These are phyloP conservation scores for Boletus insuetus DNA, from an alignment of 768 basidiomycete species.

Conservation along the genomic window DNA sequence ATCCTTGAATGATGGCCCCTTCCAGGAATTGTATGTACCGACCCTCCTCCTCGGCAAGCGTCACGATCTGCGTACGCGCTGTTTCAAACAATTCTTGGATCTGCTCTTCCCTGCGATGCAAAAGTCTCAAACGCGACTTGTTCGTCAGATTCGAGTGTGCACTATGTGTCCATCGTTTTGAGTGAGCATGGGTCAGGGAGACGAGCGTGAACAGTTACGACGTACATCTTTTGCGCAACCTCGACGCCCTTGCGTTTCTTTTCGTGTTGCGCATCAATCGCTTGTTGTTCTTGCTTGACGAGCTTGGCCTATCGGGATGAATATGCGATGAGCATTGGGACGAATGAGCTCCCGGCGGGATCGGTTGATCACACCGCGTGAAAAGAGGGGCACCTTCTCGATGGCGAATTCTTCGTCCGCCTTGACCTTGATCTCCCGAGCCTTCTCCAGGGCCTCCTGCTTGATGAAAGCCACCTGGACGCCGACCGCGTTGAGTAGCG, in stretches of 20 bases:
- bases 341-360: too few relatives aligned
- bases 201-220: constrained; percentile 2
- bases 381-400: constrained; percentile 68
- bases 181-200: constrained; percentile 1
- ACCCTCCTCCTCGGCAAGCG: constrained; percentile 59
- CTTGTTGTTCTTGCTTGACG: constrained; percentile 92
- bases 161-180: constrained; percentile 39
- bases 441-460: constrained; percentile 97
- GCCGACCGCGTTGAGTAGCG: not conserved
- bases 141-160: constrained; percentile 96
- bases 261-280: constrained; percentile 92
- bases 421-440: constrained; percentile 93
- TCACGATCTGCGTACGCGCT: constrained; percentile 60
- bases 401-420: constrained; percentile 99
- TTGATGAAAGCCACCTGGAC: constrained; percentile 94
- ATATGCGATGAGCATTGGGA: too few relatives aligned
- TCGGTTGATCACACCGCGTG: not conserved
- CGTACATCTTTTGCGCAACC: constrained; percentile 94
- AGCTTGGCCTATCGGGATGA: constrained; percentile 73
- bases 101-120: constrained; percentile 90
- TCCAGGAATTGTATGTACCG: constrained; percentile 83
- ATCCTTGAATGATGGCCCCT: constrained; percentile 81
- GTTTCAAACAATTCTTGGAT: constrained; percentile 83
- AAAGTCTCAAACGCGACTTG: constrained; percentile 86
- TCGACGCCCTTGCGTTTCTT: constrained; percentile 95